Percentiles rank a stretch among this genome's conserved stretches.
phyloP scores from a whole-genome alignment of 805 yeast species.

The Hanseniaspora taiwanica region DNA sequence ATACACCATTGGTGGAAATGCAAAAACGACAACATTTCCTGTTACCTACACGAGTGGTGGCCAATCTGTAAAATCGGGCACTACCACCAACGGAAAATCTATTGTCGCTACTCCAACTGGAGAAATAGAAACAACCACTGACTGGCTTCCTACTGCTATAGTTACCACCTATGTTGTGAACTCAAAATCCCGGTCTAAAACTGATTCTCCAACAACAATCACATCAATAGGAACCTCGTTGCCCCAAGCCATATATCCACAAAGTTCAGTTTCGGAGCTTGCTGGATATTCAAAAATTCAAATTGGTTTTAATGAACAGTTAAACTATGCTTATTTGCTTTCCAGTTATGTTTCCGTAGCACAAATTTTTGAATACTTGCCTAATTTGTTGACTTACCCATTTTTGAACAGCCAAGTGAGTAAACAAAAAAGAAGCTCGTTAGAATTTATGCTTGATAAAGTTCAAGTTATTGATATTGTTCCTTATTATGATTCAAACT shows the following conservation, averaged over 20 bases:
- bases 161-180: not conserved
- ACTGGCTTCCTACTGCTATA: not conserved
- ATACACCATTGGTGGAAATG: too few species aligned
- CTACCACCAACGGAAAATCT: too few species aligned
- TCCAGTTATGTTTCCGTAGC: constrained; percentile 12
- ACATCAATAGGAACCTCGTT: constrained; percentile 8
- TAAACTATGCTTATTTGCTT: constrained; percentile 79
- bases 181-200: not conserved
- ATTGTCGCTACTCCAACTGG: too few species aligned
- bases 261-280: constrained; percentile 24
- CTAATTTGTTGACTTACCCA: not conserved
- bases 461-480: constrained; percentile 55
- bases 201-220: not conserved
- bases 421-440: too few species aligned
- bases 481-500: constrained; percentile 49
- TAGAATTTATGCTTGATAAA: too few species aligned
- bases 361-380: not conserved
- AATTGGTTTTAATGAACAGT: constrained; percentile 45
- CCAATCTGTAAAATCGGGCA: too few species aligned
- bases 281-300: constrained; percentile 16
- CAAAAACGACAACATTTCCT: too few species aligned
- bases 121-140: not conserved
- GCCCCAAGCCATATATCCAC: constrained; percentile 27
- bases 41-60: too few species aligned
- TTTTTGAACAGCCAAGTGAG: too few species aligned